Evolutionary conservation across 805 yeast species (phyloP), one percentile per base, ranked within the genome.

Genomic region (Tetrapisispora taiwanensis): DNA sequence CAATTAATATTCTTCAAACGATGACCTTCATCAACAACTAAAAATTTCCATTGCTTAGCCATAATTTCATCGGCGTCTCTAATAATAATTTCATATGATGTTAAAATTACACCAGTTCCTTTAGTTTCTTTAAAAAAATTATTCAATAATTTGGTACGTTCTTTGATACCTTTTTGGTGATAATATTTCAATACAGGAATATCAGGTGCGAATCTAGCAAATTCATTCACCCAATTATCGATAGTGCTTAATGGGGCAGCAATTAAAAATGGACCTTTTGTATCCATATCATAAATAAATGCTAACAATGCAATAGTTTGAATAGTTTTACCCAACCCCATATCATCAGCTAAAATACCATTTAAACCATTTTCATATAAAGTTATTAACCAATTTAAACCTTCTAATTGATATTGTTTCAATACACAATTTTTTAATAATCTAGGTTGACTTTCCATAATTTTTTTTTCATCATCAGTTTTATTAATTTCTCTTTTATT

Each of bases 1-100:
- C 95, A 85, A 53, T 89, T 78, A 50, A 80, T 73, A 59, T 90
- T 90, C 57, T 90, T 92, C 52, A 90, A 69, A 33, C 98, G 70
- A 62, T 90, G 98, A 7, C 97, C 98, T 63, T 90, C 98, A 62
- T 90, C 98, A 17, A 90, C 95, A 41, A 89, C 83, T 43, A 90
- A 66, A 58, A 78, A 90, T 48, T 79, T 83, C 96, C 97, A 89
- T 20, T 68, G 63, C 10, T 74, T 63, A 2, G 66, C 59, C 47
- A 73, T 68, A 41, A 88, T 68, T 48, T 63, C 71, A 27, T 66
- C 64, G 36, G 78, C 73, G 57, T 92, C 97, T 41, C 75, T 72
- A 38, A 89, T 74, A 1, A 86, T 72, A 13, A 83, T 71, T 57
- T 90, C 96, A 67, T 87, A 90, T 22, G 92, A 81, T 0, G 96